Evolutionary conservation across 306 rosid species (phyloP).

Genomic region (Citrullus colocynthis): DNA sequence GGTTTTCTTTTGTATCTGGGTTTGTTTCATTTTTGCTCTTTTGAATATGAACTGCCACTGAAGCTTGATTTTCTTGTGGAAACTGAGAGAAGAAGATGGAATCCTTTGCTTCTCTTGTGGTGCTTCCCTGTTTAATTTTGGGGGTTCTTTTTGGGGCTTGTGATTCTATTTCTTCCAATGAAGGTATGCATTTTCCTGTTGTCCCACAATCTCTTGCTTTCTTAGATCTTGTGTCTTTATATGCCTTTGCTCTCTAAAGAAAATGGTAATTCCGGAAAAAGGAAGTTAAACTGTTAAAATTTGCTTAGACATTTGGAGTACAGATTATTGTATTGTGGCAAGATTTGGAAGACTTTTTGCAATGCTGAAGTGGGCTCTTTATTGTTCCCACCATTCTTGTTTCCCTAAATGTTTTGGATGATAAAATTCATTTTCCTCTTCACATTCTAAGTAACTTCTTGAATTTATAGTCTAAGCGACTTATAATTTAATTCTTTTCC

Average conservation of each 20-base stretch:
- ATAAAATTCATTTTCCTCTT: neutral
- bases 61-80: conserved; percentile 16
- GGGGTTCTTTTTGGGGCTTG: conserved; percentile 30
- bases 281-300: neutral
- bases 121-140: conserved; percentile 27
- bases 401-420: neutral
- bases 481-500: neutral
- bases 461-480: neutral
- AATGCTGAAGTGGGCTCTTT: neutral
- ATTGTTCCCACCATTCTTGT: neutral
- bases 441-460: neutral
- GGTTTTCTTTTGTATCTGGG: neutral
- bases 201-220: neutral
- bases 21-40: conserved; percentile 13
- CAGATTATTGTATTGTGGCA: neutral
- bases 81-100: conserved; percentile 25
- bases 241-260: conserved; percentile 6
- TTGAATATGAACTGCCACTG: conserved; percentile 19
- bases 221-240: conserved; percentile 40
- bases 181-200: conserved; percentile 39
- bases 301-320: neutral
- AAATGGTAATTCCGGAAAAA: neutral
- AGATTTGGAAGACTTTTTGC: neutral
- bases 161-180: conserved; percentile 36
- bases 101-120: conserved; percentile 28